Conservation (phyloP, 805 yeast species). For the Wickerhamiella sorbophila region DNA sequence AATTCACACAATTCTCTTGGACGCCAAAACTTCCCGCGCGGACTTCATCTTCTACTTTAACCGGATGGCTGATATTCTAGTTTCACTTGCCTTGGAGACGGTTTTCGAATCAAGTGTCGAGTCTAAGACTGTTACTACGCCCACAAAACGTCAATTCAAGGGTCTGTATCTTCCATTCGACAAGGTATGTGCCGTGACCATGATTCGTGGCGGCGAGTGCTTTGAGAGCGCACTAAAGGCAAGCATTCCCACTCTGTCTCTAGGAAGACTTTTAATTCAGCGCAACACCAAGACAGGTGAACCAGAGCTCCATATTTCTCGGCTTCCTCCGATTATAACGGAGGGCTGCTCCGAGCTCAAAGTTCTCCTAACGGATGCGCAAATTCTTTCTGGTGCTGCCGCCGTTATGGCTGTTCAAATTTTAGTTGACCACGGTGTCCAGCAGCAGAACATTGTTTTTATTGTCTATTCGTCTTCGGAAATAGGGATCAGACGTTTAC, state of each 20-base stretch:
- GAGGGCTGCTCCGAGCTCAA: conserved; percentile 20
- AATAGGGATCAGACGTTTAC: conserved; percentile 56
- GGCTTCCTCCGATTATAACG: conserved; percentile 38
- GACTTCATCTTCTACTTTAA: conserved; percentile 82
- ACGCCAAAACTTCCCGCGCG: conserved; percentile 41
- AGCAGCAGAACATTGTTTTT: conserved; percentile 45
- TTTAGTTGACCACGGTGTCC: conserved; percentile 63
- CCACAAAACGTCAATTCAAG: conserved; percentile 23
- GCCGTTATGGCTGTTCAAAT: conserved; percentile 89
- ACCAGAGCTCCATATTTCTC: conserved; percentile 78
- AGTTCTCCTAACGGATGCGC: conserved; percentile 70
- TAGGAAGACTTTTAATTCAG: conserved; percentile 79
- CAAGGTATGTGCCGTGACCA: conserved; percentile 54
- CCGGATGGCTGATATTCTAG: conserved; percentile 56
- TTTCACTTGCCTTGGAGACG: conserved; percentile 53
- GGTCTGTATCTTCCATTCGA: conserved; percentile 29
- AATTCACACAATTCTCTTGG: conserved; percentile 54
- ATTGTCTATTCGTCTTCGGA: conserved; percentile 67
- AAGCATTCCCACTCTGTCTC: conserved; percentile 59
- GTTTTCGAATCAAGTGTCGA: conserved; percentile 21
- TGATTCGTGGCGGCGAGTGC: conserved; percentile 86
- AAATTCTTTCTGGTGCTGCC: conserved; percentile 83
- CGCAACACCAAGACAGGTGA: conserved; percentile 85
- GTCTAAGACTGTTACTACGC: conserved; percentile 28
- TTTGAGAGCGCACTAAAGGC: conserved; percentile 66